Evolutionary conservation across 1,139 yeast species (phyloP).

Genomic region (Pichia sp.): DNA sequence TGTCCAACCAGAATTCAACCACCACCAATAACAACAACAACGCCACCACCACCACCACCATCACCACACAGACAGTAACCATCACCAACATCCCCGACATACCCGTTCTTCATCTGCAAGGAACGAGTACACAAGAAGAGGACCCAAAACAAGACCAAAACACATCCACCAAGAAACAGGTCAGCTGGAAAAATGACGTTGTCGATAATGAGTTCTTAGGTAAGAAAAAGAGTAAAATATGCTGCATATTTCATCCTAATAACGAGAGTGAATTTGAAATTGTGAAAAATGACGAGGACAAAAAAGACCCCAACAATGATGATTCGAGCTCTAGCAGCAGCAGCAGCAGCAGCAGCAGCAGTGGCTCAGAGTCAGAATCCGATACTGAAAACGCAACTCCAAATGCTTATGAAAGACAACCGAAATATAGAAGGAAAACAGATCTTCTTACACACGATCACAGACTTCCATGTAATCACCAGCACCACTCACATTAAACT

Average conservation of each 20-base stretch:
- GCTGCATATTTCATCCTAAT: slow-evolving; percentile 90
- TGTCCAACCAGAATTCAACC: no score
- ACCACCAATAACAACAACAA: not conserved
- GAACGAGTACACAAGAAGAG: not conserved
- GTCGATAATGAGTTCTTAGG: slow-evolving; percentile 85
- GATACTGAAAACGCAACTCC: slow-evolving; percentile 32
- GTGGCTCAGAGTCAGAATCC: not conserved
- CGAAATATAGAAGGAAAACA: slow-evolving; percentile 43
- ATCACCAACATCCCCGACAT: slow-evolving; percentile 10
- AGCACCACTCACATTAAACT: slow-evolving; percentile 13
- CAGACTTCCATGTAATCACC: no score
- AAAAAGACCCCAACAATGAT: slow-evolving; percentile 26
- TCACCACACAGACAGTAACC: not conserved
- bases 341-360: not conserved
- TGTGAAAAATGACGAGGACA: slow-evolving; percentile 17
- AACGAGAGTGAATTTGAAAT: slow-evolving; percentile 54
- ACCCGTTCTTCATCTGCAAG: slow-evolving; percentile 14
- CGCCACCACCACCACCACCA: not conserved
- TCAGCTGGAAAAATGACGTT: slow-evolving; percentile 79
- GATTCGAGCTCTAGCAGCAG: not conserved
- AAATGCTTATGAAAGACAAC: slow-evolving; percentile 73
- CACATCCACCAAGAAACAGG: slow-evolving; percentile 36
- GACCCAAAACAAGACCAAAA: no score
- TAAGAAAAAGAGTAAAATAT: slow-evolving; percentile 85
- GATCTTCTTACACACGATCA: no score